Base-by-base conservation (phyloP, 2,329 filamentous ascomycete genomes). In the Fusarium chaquense region DNA sequence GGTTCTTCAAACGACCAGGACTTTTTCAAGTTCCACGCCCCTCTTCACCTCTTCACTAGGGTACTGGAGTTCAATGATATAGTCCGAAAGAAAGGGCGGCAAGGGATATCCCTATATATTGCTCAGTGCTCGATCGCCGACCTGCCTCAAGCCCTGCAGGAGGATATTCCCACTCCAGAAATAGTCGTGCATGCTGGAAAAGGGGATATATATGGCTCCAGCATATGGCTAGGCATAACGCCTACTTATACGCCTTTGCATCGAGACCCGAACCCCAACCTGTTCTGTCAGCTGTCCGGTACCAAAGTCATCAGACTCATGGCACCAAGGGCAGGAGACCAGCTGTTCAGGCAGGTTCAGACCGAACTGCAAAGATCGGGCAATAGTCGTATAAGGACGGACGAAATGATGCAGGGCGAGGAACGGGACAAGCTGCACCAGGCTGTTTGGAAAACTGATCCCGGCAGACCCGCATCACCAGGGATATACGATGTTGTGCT, bases 221-320 rank as follows among this genome's bases (percentile, higher is more conserved):
- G 92, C 72, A 83, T 98, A 44, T 99, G 95, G 95, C 85, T 98
- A 15, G 96, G 96, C 1, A 83, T 91, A 16, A 89, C 93, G 40
- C 93, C 93, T 1, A 98, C 94, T 0, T 94, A 93, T 73, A 98
- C 96, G 1, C 94, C 96, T 5, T 83, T 97, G 5, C 96, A 99
- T 79, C 88, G 92, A 57, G 96, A 99, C 75, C 96, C 96, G 1
- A 98, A 98, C 74, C 93, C 93, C 0, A 99, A 99, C 76, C 75
- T 98, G 0, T 97, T 98, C 77, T 88, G 93, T 46, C 96, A 99
- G 79, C 79, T 98, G 15, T 88, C 88, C 18, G 89, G 93, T 6
- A 79, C 76, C 53, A 99, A 99, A 79, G 77, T 82, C 0, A 83
- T 98, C 18, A 85, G 94, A n/a, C 77, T 98, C 15, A 84, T 95